Evolutionary conservation across 2,329 filamentous ascomycete genomes (phyloP).

Genomic region (Amphichorda felina): DNA sequence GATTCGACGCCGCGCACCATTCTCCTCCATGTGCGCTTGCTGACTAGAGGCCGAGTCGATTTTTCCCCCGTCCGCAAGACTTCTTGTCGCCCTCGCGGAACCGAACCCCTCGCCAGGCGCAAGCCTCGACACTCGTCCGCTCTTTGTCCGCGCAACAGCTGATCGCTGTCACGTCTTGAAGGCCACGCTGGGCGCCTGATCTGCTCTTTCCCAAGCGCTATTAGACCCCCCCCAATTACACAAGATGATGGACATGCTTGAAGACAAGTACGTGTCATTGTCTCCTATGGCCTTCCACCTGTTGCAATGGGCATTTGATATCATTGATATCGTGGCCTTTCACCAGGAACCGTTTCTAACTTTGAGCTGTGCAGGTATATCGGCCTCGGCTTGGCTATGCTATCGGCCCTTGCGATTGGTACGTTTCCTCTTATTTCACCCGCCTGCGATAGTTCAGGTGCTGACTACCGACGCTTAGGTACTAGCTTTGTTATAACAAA

Average conservation of each 20-base stretch:
- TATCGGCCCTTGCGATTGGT: conserved; percentile 68
- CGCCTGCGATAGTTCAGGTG: not conserved
- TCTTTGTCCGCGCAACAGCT: not conserved
- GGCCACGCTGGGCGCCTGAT: not conserved
- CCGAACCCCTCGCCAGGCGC: not conserved
- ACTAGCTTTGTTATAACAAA: conserved; percentile 99
- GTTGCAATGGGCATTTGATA: too few species aligned
- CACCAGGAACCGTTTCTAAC: conserved; percentile 2
- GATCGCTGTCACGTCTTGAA: not conserved
- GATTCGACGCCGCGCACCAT: too few species aligned
- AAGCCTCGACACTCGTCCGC: not conserved
- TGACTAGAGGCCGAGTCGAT: too few species aligned
- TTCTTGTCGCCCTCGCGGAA: too few species aligned
- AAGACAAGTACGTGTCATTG: conserved; percentile 19
- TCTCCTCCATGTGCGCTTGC: too few species aligned
- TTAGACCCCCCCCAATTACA: not conserved
- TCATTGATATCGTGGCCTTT: too few species aligned
- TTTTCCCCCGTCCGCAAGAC: too few species aligned
- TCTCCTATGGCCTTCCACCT: too few species aligned
- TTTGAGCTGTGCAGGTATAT: conserved; percentile 48
- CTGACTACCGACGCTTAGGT: conserved; percentile 36
- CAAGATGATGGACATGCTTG: conserved; percentile 1
- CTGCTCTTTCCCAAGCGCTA: not conserved
- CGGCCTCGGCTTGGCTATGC: conserved; percentile 63
- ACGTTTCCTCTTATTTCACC: conserved; percentile 14